Evolutionary conservation across 2,329 filamentous ascomycete genomes (phyloP), one percentile per base, ranked within the genome.

Genomic region (Hymenoscyphus repandus): DNA sequence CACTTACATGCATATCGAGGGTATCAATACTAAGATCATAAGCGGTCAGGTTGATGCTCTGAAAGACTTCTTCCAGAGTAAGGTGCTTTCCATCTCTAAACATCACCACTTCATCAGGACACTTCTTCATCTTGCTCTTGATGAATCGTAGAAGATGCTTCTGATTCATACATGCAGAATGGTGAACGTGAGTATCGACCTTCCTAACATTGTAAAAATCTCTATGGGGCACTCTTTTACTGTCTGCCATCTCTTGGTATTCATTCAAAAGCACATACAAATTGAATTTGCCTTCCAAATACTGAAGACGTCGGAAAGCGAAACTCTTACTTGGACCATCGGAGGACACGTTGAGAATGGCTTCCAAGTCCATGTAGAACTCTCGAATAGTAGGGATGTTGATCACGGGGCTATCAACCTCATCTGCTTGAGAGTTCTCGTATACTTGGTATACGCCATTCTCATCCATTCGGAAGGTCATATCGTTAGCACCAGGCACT

Each of bases 91-190:
- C 92, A 68, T 99, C 93, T 65, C 93, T 82, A 69, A 84, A 95
- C 40, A 99, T 79, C 6, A 99, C 93, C 31, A 93, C 83, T 71
- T 99, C 93, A 63, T 97, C 88, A 0, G 91, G 90, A 15, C 82
- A 93, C 70, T 96, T 99, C 79, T 96, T 97, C 90, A 99, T 96
- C 73, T 99, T 99, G 71, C 90, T 96, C 72, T 99, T 99, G 75
- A 99, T 99, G 71, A 99, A 99, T 49, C 93, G 89, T 54, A 99
- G 75, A 51, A 99, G 73, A 77, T 99, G 93, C 72, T 99, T 99
- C 70, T 99, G 93, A 66, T 99, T 99, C 93, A 99, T 99, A 68
- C 93, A 99, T 20, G 93, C 93, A 13, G 93, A 99, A 69, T 99
- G 93, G 67, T 99, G 93, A 61, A 99, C 93, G 77, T 99, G 93